Conservation (phyloP, 140 eudicot genomes). For the Bidens hawaiensis region DNA sequence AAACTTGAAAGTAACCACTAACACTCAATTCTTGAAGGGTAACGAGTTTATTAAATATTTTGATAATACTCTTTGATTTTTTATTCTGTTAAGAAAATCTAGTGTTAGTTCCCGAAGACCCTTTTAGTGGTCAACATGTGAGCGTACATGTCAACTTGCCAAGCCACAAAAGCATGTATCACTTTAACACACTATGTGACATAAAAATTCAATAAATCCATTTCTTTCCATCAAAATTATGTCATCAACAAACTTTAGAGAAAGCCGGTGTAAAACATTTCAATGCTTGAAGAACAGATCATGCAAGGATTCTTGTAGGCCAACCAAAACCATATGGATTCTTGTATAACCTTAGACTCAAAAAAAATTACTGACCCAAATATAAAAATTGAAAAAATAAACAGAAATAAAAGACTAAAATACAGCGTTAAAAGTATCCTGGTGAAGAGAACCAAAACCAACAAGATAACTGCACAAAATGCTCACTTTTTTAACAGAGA, state of each 20-base stretch:
- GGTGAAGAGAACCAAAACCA: neutral
- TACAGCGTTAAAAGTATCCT: neutral
- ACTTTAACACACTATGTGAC: constrained; percentile 5
- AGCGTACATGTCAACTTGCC: neutral
- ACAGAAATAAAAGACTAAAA: neutral
- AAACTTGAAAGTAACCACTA: constrained; percentile 13
- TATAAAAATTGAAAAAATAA: neutral
- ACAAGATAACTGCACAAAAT: constrained; percentile 5
- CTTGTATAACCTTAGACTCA: constrained; percentile 30
- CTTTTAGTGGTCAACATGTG: neutral
- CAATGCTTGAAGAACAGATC: constrained; percentile 21
- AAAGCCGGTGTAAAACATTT: constrained; percentile 11
- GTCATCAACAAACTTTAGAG: constrained; percentile 20
- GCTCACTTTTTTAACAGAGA: neutral
- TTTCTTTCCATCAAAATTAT: constrained; percentile 9
- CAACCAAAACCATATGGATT: constrained; percentile 32
- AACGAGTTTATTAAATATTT: neutral
- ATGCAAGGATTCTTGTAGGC: constrained; percentile 58
- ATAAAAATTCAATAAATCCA: neutral
- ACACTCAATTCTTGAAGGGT: neutral
- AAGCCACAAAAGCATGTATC: neutral
- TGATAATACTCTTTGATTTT: neutral
- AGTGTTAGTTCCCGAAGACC: neutral
- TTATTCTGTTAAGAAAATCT: neutral
- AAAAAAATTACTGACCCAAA: neutral